phyloP scores from a whole-genome alignment of 371 early-diverging fungal species.

The Blakeslea trispora region DNA sequence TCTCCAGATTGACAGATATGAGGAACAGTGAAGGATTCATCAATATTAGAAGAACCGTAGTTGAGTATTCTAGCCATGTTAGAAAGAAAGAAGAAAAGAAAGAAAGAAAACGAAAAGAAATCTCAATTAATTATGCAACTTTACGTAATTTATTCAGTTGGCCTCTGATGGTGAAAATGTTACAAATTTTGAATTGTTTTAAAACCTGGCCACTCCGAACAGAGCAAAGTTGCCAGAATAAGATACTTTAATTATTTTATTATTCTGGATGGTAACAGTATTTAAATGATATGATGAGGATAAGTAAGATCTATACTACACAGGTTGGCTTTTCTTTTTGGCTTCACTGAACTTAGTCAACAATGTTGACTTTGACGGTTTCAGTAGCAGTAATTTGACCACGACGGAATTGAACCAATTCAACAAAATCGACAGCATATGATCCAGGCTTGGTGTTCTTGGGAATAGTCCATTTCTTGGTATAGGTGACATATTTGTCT shows the following conservation, averaged over 20 bases:
- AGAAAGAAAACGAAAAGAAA: no score
- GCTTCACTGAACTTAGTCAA: constrained; percentile 22
- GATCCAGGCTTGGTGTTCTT: constrained; percentile 49
- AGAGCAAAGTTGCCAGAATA: background rate
- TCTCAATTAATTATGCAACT: no score
- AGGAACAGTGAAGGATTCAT: constrained; percentile 84
- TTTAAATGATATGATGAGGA: background rate
- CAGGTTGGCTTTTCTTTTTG: background rate
- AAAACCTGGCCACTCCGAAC: no score
- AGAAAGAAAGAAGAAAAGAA: background rate
- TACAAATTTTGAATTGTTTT: no score
- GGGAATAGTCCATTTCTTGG: constrained; percentile 47
- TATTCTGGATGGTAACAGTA: background rate
- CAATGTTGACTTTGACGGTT: constrained; percentile 37
- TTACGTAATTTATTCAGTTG: no score
- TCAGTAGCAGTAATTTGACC: constrained; percentile 32
- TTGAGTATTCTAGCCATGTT: constrained; percentile 58
- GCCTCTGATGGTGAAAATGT: no score
- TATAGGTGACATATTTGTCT: constrained; percentile 31
- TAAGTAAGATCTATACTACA: constrained; percentile 1
- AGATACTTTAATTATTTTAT: background rate
- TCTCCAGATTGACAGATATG: constrained; percentile 84
- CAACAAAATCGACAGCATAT: constrained; percentile 43
- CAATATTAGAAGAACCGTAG: constrained; percentile 89
- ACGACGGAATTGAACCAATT: constrained; percentile 30